These are phyloP conservation scores for Trametes sanguinea DNA, from an alignment of 768 basidiomycete species.

Conservation along the genomic window DNA sequence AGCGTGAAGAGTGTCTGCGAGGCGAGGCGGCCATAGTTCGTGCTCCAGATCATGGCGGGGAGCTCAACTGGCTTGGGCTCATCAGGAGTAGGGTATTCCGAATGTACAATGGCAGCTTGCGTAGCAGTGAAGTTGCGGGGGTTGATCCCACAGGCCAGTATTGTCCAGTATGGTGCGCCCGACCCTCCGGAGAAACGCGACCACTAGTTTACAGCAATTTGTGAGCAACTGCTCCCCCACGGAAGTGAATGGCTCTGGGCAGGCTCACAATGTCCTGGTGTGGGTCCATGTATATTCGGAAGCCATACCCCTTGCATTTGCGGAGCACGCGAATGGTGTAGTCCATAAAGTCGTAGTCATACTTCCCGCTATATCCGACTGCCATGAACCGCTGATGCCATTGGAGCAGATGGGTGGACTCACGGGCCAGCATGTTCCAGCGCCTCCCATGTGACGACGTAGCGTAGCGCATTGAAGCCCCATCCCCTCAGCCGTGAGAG, in stretches of 20 bases:
- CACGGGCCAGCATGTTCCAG: slow-evolving; percentile 94
- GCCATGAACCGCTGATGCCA: slow-evolving; percentile 8
- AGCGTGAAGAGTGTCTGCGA: slow-evolving; percentile 91
- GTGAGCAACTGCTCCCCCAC: too few species aligned
- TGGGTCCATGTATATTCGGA: slow-evolving; percentile 90
- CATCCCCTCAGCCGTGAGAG: slow-evolving; percentile 83
- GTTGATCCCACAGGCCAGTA: slow-evolving; percentile 87
- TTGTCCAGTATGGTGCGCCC: slow-evolving; percentile 93
- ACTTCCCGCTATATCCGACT: slow-evolving; percentile 62
- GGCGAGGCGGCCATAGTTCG: slow-evolving; percentile 89
- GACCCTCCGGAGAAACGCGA: slow-evolving; percentile 94
- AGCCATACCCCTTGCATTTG: slow-evolving; percentile 91
- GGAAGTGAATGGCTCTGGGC: too few species aligned
- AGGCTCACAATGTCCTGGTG: slow-evolving; percentile 84
- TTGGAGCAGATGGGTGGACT: slow-evolving; percentile 41
- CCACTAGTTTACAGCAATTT: slow-evolving; percentile 58
- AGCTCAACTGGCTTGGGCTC: slow-evolving; percentile 68
- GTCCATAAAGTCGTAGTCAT: slow-evolving; percentile 90
- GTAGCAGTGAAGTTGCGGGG: slow-evolving; percentile 85
- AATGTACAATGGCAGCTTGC: slow-evolving; percentile 83
- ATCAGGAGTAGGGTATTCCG: slow-evolving; percentile 75
- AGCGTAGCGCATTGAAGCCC: slow-evolving; percentile 90
- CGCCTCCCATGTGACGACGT: slow-evolving; percentile 92
- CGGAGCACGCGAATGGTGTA: slow-evolving; percentile 85
- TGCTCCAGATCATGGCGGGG: slow-evolving; percentile 97